phyloP scores from a whole-genome alignment of 495 filamentous ascomycete genomes.

The Talaromyces stipitatus region DNA sequence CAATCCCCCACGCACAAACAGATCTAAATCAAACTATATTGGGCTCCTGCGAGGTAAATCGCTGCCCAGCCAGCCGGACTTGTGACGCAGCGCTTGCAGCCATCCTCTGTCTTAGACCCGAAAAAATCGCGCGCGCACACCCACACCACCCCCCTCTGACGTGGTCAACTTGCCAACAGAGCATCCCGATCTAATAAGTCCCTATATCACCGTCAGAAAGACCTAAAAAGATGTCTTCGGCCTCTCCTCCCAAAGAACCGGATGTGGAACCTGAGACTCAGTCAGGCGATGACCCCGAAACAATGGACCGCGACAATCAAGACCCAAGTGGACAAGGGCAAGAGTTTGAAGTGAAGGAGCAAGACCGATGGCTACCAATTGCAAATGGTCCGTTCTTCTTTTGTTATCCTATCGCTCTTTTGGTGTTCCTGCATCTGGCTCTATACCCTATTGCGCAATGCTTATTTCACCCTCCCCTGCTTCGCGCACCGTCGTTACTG shows the following conservation, averaged over 20 bases:
- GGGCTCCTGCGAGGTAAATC: slow-evolving; percentile 39
- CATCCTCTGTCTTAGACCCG: slow-evolving; percentile 15
- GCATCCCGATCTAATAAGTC: slow-evolving; percentile 21
- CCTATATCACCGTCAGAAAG: slow-evolving; percentile 19
- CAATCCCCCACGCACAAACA: slow-evolving; percentile 11
- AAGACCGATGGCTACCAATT: slow-evolving; percentile 99
- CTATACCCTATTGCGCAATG: background rate
- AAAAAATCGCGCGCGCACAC: slow-evolving; percentile 19
- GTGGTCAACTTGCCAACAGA: slow-evolving; percentile 41
- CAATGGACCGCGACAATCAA: slow-evolving; percentile 63
- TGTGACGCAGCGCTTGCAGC: slow-evolving; percentile 23
- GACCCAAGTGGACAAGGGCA: slow-evolving; percentile 53
- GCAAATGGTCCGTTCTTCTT: slow-evolving; percentile 90
- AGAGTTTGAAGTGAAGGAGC: slow-evolving; percentile 99
- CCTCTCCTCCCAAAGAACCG: slow-evolving; percentile 75
- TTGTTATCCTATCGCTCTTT: slow-evolving; percentile 47
- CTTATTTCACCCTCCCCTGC: slow-evolving; percentile 15
- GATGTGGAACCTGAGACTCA: slow-evolving; percentile 88
- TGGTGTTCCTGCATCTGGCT: slow-evolving; percentile 38
- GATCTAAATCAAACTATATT: slow-evolving; percentile 15
- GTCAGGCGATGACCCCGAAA: slow-evolving; percentile 80
- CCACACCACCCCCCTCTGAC: slow-evolving; percentile 27
- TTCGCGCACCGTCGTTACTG: background rate
- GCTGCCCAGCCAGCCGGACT: slow-evolving; percentile 32
- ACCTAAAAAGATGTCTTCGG: slow-evolving; percentile 85